Evolutionary conservation across 2,329 filamentous ascomycete species (phyloP).

Genomic region (Fusarium sacchari): DNA sequence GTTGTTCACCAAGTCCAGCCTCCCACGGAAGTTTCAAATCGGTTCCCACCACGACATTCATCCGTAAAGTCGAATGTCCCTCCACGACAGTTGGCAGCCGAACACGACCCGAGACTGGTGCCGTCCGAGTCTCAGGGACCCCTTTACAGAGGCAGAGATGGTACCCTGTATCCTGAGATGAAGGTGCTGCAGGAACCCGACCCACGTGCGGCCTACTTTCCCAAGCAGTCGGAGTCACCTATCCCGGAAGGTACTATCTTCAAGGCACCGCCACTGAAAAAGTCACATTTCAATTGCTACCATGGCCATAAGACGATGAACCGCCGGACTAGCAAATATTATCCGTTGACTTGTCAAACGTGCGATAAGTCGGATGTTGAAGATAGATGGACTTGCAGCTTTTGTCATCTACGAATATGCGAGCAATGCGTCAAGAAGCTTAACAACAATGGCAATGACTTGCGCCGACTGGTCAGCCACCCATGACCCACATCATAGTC

Average conservation of each 20-base stretch:
- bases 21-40: constrained; percentile 34
- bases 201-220: constrained; percentile 52
- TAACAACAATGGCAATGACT: constrained; percentile 53
- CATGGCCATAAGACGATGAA: constrained; percentile 60
- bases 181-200: constrained; percentile 49
- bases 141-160: constrained; percentile 51
- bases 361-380: constrained; percentile 59
- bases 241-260: constrained; percentile 52
- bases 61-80: constrained; percentile 42
- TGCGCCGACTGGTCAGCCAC: constrained; percentile 54
- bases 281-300: constrained; percentile 59
- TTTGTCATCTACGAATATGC: constrained; percentile 65
- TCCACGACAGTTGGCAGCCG: constrained; percentile 37
- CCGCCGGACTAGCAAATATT: constrained; percentile 58
- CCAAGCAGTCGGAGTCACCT: constrained; percentile 44
- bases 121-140: constrained; percentile 48
- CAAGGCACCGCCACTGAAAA: constrained; percentile 55
- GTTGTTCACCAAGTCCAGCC: constrained; percentile 29
- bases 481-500: constrained; percentile 13
- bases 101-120: constrained; percentile 47
- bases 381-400: constrained; percentile 59
- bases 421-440: constrained; percentile 57
- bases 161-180: constrained; percentile 56
- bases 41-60: constrained; percentile 48
- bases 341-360: constrained; percentile 64